These are phyloP conservation scores for Coccomyxa sp. DNA, from an alignment of 139 green algal species.

Conservation along the genomic window DNA sequence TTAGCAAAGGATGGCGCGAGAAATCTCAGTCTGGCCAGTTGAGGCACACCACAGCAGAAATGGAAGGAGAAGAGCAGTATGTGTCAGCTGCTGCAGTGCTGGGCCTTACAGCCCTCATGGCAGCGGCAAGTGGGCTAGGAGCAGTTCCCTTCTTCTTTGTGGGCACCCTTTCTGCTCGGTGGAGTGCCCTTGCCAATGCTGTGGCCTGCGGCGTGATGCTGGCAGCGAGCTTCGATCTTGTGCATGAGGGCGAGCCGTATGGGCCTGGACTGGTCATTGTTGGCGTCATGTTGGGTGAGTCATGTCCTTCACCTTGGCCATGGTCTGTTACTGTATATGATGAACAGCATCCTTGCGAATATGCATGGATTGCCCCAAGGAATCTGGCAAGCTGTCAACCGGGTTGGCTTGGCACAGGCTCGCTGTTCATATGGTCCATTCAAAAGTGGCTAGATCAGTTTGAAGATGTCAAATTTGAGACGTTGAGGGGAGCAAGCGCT, in stretches of 20 bases:
- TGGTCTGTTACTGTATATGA: not conserved
- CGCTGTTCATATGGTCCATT: constrained; percentile 66
- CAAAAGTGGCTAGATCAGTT: constrained; percentile 52
- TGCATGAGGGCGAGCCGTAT: constrained; percentile 83
- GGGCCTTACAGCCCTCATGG: constrained; percentile 58
- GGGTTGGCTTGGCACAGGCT: constrained; percentile 23
- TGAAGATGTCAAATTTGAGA: constrained; percentile 67
- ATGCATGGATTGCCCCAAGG: not conserved
- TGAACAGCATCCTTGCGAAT: not conserved
- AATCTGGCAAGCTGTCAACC: not conserved
- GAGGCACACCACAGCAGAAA: too few species aligned
- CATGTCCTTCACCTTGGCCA: not conserved
- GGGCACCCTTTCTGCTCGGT: constrained; percentile 37
- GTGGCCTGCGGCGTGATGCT: constrained; percentile 97
- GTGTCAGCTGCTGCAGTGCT: constrained; percentile 26
- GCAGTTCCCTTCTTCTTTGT: constrained; percentile 77
- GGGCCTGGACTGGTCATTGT: constrained; percentile 50
- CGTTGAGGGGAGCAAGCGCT: constrained; percentile 72
- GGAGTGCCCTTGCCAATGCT: constrained; percentile 79
- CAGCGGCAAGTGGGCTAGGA: constrained; percentile 53
- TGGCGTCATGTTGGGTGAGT: constrained; percentile 62
- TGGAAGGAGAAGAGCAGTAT: not conserved
- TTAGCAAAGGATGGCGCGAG: too few species aligned
- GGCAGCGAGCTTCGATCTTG: constrained; percentile 89
- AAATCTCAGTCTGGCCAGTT: too few species aligned